A percentile compares a stretch with the other conserved stretches of the same genome.
phyloP scores from a whole-genome alignment of 2,329 filamentous ascomycete genomes.

The Macrophomina pseudophaseolina region DNA sequence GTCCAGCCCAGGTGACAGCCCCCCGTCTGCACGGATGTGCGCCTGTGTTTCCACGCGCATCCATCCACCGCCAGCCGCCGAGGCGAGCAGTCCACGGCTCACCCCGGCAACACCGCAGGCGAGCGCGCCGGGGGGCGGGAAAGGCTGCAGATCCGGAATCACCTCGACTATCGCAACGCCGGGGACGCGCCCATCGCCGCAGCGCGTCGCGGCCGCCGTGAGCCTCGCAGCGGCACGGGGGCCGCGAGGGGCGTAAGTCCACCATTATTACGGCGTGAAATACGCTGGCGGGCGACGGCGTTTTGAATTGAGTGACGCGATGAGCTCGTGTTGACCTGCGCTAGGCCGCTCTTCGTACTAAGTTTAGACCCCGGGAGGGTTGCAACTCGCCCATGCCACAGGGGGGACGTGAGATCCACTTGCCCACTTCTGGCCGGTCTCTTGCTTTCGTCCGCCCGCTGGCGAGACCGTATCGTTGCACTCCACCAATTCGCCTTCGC shows the following conservation, averaged over 20 bases:
- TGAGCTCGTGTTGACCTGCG: slow-evolving; percentile 23
- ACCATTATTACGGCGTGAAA: slow-evolving; percentile 10
- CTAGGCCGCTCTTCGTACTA: slow-evolving; percentile 21
- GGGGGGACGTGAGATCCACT: slow-evolving; percentile 22
- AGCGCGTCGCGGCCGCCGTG: neutral
- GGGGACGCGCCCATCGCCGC: neutral
- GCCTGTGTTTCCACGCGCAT: slow-evolving; percentile 12
- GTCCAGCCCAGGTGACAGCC: neutral
- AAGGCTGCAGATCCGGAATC: slow-evolving; percentile 20
- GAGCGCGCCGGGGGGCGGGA: slow-evolving; percentile 6
- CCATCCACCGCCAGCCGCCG: slow-evolving; percentile 14
- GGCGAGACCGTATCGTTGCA: slow-evolving; percentile 22
- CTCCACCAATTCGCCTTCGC: slow-evolving; percentile 21
- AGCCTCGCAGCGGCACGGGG: neutral
- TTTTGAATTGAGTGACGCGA: slow-evolving; percentile 25
- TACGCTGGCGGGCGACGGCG: neutral
- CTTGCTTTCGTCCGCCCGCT: slow-evolving; percentile 19
- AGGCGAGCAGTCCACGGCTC: slow-evolving; percentile 12
- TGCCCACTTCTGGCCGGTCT: slow-evolving; percentile 19
- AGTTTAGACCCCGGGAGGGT: slow-evolving; percentile 23
- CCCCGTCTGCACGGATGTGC: slow-evolving; percentile 14
- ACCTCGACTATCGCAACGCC: slow-evolving; percentile 2
- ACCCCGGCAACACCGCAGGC: slow-evolving; percentile 8
- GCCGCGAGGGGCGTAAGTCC: neutral
- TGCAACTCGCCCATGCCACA: slow-evolving; percentile 17